A percentile compares a stretch with the other conserved stretches of the same genome.
phyloP scores from a whole-genome alignment of 106 monocot species.

The Ottelia alismoides region DNA sequence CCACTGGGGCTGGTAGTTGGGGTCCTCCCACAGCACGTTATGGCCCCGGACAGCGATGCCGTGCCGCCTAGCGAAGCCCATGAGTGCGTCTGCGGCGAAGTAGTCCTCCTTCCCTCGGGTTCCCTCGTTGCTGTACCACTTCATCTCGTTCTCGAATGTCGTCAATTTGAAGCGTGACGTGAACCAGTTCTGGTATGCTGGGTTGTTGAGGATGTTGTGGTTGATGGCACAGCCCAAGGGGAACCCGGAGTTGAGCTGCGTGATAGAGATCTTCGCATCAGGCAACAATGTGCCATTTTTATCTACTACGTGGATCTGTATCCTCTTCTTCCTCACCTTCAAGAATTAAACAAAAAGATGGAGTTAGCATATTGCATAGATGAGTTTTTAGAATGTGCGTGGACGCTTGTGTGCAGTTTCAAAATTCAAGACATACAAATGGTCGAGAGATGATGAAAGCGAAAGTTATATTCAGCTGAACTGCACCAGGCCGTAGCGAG shows the following conservation, averaged over 20 bases:
- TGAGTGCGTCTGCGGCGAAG: slow-evolving; percentile 38
- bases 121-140: slow-evolving; percentile 69
- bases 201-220: slow-evolving; percentile 30
- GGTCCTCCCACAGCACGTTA: slow-evolving; percentile 73
- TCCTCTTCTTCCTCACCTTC: too few species aligned
- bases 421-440: too few species aligned
- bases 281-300: slow-evolving; percentile 13
- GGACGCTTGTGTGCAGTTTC: too few species aligned
- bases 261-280: not conserved
- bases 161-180: slow-evolving; percentile 61
- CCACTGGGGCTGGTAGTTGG: slow-evolving; percentile 27
- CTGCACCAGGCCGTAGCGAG: too few species aligned
- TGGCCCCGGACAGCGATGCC: slow-evolving; percentile 53
- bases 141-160: slow-evolving; percentile 89
- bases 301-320: slow-evolving; percentile 10
- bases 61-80: slow-evolving; percentile 39
- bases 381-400: too few species aligned
- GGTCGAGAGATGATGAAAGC: too few species aligned
- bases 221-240: slow-evolving; percentile 51
- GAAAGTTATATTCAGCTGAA: too few species aligned
- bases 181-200: slow-evolving; percentile 60
- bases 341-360: too few species aligned
- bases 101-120: slow-evolving; percentile 43
- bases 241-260: slow-evolving; percentile 17
- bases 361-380: too few species aligned